Evolutionary conservation across 2,329 filamentous ascomycete genomes (phyloP).

Genomic region (Meredithiella fracta): DNA sequence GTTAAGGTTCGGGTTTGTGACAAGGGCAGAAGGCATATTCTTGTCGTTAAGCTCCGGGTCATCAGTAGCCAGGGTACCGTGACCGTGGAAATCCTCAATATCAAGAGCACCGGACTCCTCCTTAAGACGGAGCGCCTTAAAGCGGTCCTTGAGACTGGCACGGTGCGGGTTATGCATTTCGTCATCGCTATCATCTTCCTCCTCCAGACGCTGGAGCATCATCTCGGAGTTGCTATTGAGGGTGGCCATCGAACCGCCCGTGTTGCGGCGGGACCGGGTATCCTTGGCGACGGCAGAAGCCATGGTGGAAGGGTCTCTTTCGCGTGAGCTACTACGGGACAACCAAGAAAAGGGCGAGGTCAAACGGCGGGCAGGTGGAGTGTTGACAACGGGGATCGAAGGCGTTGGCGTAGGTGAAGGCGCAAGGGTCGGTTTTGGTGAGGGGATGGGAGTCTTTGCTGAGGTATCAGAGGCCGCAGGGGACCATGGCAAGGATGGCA

Average conservation of each 20-base stretch:
- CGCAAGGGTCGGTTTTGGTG: conserved; percentile 20
- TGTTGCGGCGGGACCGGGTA: conserved; percentile 44
- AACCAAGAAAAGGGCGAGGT: conserved; percentile 81
- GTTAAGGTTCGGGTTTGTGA: conserved; percentile 48
- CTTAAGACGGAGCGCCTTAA: conserved; percentile 59
- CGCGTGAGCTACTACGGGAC: conserved; percentile 35
- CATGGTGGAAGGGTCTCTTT: conserved; percentile 35
- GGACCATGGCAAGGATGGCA: conserved; percentile 60
- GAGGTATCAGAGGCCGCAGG: conserved; percentile 34
- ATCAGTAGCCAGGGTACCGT: conserved; percentile 20
- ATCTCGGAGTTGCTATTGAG: conserved; percentile 67
- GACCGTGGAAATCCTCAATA: conserved; percentile 37
- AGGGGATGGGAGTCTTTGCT: conserved; percentile 28
- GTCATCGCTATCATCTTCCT: conserved; percentile 36
- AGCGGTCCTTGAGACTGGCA: conserved; percentile 57
- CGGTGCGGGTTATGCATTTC: conserved; percentile 24
- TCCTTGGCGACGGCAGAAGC: conserved; percentile 28
- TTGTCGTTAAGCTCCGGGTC: conserved; percentile 14
- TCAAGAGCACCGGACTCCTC: conserved; percentile 48
- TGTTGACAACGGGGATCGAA: conserved; percentile 17
- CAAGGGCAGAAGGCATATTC: conserved; percentile 29
- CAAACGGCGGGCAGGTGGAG: conserved; percentile 47
- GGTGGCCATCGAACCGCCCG: conserved; percentile 63
- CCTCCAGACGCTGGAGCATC: conserved; percentile 60
- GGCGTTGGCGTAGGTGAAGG: conserved; percentile 18